Percentiles rank a stretch among this genome's conserved stretches.
Conservation (phyloP, 2,329 filamentous ascomycete species). For the Seiridium cupressi region DNA sequence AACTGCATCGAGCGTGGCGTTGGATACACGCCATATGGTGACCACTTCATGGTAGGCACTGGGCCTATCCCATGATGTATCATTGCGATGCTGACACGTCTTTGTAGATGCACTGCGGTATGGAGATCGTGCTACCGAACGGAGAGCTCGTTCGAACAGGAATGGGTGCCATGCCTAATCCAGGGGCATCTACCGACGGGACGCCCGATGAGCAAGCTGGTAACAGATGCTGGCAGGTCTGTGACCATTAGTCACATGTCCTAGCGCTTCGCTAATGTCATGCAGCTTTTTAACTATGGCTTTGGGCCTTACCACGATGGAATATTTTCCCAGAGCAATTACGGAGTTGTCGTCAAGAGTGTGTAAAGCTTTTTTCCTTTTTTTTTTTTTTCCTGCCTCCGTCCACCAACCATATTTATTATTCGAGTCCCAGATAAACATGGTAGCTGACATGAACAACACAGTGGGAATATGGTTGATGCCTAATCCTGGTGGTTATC, state of each 20-base stretch:
- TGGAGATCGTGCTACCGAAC: constrained; percentile 43
- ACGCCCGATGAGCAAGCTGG: constrained; percentile 11
- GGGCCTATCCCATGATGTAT: too few relatives aligned
- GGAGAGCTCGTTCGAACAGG: constrained; percentile 41
- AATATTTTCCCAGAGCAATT: constrained; percentile 49
- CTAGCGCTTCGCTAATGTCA: background rate
- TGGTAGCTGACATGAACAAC: background rate
- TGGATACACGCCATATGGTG: constrained; percentile 44
- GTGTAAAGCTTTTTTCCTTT: background rate
- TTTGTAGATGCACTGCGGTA: constrained; percentile 31
- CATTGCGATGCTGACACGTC: background rate
- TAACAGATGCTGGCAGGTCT: constrained; percentile 33
- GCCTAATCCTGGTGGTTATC: constrained; percentile 48
- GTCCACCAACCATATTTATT: too few relatives aligned
- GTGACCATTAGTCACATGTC: background rate
- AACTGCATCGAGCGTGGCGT: constrained; percentile 44
- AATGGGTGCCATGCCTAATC: constrained; percentile 32
- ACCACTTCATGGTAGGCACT: constrained; percentile 32
- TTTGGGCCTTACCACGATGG: constrained; percentile 27
- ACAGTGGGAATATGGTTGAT: constrained; percentile 47
- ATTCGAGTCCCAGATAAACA: too few relatives aligned
- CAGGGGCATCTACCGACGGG: background rate
- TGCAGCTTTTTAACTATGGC: constrained; percentile 38
- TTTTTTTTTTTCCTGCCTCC: background rate
- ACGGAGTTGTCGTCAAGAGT: constrained; percentile 49